Evolutionary conservation across 148 eudicot species (phyloP), one percentile per base, ranked within the genome.

Genomic region (Chenopodium berlandieri): DNA sequence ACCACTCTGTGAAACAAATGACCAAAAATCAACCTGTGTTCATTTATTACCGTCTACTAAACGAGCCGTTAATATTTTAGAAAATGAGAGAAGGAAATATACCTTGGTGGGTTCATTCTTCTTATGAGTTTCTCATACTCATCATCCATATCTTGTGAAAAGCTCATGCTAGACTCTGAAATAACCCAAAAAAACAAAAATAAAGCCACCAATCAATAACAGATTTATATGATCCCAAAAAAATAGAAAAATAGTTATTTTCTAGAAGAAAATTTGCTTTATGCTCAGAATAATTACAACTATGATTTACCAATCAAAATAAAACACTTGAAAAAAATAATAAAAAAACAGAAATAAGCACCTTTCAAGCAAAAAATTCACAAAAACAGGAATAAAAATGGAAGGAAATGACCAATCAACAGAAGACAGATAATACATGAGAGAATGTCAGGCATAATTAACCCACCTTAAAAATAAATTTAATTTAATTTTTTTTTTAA

Each of bases 41-140:
- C 6, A 4, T 50, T 50, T 50, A 50, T 50, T 12, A 50, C 54
- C 14, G 54, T 13, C 54, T 50, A 50, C 3, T 3, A 50, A 56
- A 14, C 0, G 22, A 4, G 62, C 0, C 62, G 4, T 40, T 40
- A 40, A 40, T 6, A 40, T 40, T 4, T 0, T 14, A 71, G 20
- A 17, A 50, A 74, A 4, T 5, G 13, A 71, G 13, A n/a, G 66
- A 80, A 71, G 14, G 63, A 19, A 34, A 64, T 71, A 78, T 81
- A 86, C 97, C 97, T 93, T 0, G 99, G 97, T 72, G 99, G 99
- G 79, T 95, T 93, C 99, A 95, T 93, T 86, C 99, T 87, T 87
- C 94, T 90, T 54, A 95, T 88, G 14, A 95, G 88, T 77, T 95
- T 95, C 90, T 95, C 94, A 83, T 95, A 95, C 75, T 93, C 99